Base-by-base conservation (phyloP, 257 asterid genomes). In the Voacanga thouarsii region DNA sequence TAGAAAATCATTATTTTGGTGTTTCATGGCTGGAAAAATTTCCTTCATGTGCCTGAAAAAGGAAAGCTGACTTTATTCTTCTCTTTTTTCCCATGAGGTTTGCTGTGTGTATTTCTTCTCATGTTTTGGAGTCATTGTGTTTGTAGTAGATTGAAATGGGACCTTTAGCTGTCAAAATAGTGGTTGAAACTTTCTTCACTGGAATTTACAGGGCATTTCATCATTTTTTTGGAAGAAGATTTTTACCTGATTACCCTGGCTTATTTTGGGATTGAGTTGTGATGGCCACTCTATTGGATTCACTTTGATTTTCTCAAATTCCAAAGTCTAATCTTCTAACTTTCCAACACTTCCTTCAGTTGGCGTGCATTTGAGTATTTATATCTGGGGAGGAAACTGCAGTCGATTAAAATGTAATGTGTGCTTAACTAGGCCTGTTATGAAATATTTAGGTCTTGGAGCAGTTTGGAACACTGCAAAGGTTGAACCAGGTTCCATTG, bases 391-490 rank as follows among this genome's bases (percentile, higher is more conserved):
- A n/a, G 33, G 21, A 43, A 50, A 14, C 55, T 55, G 15, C 44
- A 49, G 7, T 16, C 0, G 15, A 24, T 53, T 79, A 37, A 23
- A 6, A 23, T 33, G 26, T 24, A 59, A 51, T 18, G 44, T 64
- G 28, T 64, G 15, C 18, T 60, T 50, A 78, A 23, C 59, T 78
- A 23, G 74, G 49, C 7, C 53, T 55, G 81, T 72, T 64, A n/a
- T 63, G 44, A 65, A 72, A 63, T 74, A 53, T 82, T 50, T 78
- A 95, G 99, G 97, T 81, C 99, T 96, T 88, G 99, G 99, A 84
- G 98, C 98, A 44, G 99, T 92, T 87, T 96, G 99, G 99, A 93
- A 96, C 83, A 93, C 98, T 26, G 98, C 99, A 45, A 93, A 92
- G 83, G 99, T 96, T 66, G 99, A 96, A 87, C 81, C 94, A 67